phyloP scores from a whole-genome alignment of 371 early-diverging fungal genomes.

The Circinella minor region DNA sequence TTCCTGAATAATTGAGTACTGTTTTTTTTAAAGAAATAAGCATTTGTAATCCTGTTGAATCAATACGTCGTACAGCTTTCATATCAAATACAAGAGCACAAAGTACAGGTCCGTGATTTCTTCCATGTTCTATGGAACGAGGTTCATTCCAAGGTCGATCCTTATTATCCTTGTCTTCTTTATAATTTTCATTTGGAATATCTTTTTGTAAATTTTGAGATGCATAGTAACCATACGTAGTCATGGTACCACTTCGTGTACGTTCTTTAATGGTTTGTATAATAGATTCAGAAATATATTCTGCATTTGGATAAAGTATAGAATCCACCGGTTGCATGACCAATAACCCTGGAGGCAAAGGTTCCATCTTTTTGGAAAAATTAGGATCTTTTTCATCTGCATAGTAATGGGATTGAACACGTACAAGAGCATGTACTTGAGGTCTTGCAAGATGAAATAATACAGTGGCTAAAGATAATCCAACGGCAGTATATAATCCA shows the following conservation, averaged over 20 bases:
- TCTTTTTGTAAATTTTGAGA: background rate
- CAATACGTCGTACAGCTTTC: slow-evolving; percentile 70
- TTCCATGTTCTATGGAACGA: background rate
- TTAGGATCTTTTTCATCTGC: slow-evolving; percentile 21
- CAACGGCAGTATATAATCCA: slow-evolving; percentile 71
- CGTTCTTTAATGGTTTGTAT: slow-evolving; percentile 13
- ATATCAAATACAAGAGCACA: slow-evolving; percentile 78
- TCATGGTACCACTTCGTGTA: slow-evolving; percentile 4
- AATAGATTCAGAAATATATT: slow-evolving; percentile 19
- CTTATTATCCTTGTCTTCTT: background rate
- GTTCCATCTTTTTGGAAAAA: background rate
- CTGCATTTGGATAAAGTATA: slow-evolving; percentile 30
- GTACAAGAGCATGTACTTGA: slow-evolving; percentile 44
- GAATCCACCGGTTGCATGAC: slow-evolving; percentile 21
- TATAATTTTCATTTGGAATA: background rate
- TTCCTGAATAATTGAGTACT: slow-evolving; percentile 33
- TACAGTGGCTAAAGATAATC: slow-evolving; percentile 65
- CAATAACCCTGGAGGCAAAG: slow-evolving; percentile 22
- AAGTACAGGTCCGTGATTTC: slow-evolving; percentile 47
- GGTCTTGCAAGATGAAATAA: slow-evolving; percentile 77
- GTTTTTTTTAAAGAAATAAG: slow-evolving; percentile 52
- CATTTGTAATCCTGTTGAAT: slow-evolving; percentile 75
- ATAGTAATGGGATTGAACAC: slow-evolving; percentile 21
- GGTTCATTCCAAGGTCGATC: slow-evolving; percentile 18
- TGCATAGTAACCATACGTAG: no score